Evolutionary conservation across 371 early-diverging fungal species (phyloP).

Genomic region (Dichotomocladium elegans): DNA sequence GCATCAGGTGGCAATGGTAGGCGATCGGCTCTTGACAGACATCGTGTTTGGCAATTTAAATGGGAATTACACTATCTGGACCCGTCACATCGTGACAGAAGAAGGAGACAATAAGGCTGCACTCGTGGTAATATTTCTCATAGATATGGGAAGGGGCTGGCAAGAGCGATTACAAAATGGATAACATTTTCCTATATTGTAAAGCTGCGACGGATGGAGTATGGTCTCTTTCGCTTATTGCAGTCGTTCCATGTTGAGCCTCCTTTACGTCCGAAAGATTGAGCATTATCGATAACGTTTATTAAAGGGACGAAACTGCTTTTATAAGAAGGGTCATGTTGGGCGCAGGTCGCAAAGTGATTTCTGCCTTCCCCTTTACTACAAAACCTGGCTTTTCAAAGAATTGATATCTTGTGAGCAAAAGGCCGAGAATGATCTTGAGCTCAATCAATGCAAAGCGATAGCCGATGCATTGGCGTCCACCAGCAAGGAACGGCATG

Average conservation of each 20-base stretch:
- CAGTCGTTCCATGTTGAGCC: constrained; percentile 25
- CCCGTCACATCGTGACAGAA: constrained; percentile 64
- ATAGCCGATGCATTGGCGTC: constrained; percentile 40
- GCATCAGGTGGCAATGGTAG: constrained; percentile 69
- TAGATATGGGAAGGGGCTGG: background rate
- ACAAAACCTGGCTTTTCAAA: constrained; percentile 30
- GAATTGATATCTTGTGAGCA: constrained; percentile 32
- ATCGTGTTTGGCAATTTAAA: constrained; percentile 78
- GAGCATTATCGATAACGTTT: too few relatives aligned
- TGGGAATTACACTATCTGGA: constrained; percentile 74
- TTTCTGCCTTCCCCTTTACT: constrained; percentile 19
- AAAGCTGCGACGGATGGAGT: constrained; percentile 54
- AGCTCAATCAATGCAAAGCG: constrained; percentile 40
- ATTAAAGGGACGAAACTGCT: too few relatives aligned
- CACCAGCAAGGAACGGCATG: constrained; percentile 61
- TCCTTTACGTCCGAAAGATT: constrained; percentile 29
- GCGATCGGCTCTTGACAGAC: constrained; percentile 90
- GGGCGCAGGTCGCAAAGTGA: constrained; percentile 36
- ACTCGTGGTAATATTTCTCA: constrained; percentile 32
- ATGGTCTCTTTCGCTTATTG: constrained; percentile 31
- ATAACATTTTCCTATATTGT: background rate
- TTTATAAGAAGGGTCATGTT: constrained; percentile 25
- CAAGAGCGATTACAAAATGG: background rate
- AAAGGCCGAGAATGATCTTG: constrained; percentile 30
- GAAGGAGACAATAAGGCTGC: constrained; percentile 81